Conservation (phyloP, 352 stramenopile genomes). For the Globisporangium acanthophoron region DNA sequence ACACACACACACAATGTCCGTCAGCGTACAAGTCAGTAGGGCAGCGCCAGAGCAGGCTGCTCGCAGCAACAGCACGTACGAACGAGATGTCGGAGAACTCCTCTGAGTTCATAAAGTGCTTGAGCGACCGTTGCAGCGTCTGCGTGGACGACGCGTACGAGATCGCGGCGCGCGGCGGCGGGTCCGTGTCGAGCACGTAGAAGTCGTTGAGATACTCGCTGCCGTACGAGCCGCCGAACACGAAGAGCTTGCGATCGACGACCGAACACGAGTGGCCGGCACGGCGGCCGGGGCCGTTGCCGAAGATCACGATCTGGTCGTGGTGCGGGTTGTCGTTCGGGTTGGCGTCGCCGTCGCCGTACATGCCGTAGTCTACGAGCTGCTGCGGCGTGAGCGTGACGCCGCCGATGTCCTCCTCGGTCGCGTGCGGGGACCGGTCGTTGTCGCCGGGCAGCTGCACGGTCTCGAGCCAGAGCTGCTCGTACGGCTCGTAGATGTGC, state of each 20-base stretch:
- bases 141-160: conserved; percentile 62
- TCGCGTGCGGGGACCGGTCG: conserved; percentile 3
- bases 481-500: conserved; percentile 22
- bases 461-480: conserved; percentile 16
- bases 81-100: conserved; percentile 96
- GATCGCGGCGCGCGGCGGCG: conserved; percentile 77
- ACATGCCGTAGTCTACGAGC: conserved; percentile 17
- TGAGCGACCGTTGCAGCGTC: conserved; percentile 69
- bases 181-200: conserved; percentile 93
- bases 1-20: not conserved
- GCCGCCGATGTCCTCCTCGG: conserved; percentile 7
- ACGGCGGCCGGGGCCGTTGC: conserved; percentile 79
- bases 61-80: conserved; percentile 26
- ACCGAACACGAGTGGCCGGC: conserved; percentile 94
- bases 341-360: conserved; percentile 37
- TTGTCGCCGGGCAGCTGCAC: conserved; percentile 10
- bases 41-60: not conserved
- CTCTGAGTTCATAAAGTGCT: conserved; percentile 89
- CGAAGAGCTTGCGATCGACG: conserved; percentile 89
- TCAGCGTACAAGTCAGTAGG: not conserved
- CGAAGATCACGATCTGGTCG: conserved; percentile 82
- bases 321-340: conserved; percentile 61
- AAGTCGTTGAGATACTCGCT: conserved; percentile 94
- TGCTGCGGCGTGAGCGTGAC: conserved; percentile 23
- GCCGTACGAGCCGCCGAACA: conserved; percentile 92